phyloP scores from a whole-genome alignment of 1,284 basidiomycete genomes.

The Phylloporus sp. region DNA sequence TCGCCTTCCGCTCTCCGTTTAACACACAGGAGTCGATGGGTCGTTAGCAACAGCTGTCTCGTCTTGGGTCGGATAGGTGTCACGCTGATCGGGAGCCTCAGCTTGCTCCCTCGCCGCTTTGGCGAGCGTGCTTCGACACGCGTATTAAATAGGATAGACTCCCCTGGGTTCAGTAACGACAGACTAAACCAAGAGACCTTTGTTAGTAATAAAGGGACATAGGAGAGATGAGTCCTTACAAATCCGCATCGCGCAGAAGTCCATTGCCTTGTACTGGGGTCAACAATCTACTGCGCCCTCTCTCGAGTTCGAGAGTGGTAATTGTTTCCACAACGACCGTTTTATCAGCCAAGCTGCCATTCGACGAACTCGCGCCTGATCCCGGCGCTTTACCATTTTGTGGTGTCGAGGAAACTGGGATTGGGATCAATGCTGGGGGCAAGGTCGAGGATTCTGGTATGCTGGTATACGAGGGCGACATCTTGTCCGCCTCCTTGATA shows the following conservation, averaged over 20 bases:
- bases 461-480: not conserved
- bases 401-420: conserved; percentile 37
- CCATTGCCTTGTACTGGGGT: conserved; percentile 66
- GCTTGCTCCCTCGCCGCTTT: conserved; percentile 65
- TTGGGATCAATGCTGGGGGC: conserved; percentile 31
- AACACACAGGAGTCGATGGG: conserved; percentile 61
- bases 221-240: conserved; percentile 43
- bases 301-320: conserved; percentile 20
- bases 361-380: conserved; percentile 54
- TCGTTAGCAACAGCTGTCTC: conserved; percentile 67
- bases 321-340: conserved; percentile 45
- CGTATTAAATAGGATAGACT: conserved; percentile 58
- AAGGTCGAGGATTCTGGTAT: conserved; percentile 16
- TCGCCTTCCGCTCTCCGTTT: conserved; percentile 53
- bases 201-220: not conserved
- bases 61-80: conserved; percentile 58
- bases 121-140: conserved; percentile 62
- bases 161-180: conserved; percentile 52
- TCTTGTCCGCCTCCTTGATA: conserved; percentile 15
- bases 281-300: conserved; percentile 62
- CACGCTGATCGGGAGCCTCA: conserved; percentile 62
- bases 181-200: conserved; percentile 43
- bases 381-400: conserved; percentile 35
- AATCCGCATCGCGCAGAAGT: conserved; percentile 48
- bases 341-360: conserved; percentile 55